Evolutionary conservation across 768 basidiomycete genomes (phyloP).

Genomic region (Tubosaeta brunneosetosa): DNA sequence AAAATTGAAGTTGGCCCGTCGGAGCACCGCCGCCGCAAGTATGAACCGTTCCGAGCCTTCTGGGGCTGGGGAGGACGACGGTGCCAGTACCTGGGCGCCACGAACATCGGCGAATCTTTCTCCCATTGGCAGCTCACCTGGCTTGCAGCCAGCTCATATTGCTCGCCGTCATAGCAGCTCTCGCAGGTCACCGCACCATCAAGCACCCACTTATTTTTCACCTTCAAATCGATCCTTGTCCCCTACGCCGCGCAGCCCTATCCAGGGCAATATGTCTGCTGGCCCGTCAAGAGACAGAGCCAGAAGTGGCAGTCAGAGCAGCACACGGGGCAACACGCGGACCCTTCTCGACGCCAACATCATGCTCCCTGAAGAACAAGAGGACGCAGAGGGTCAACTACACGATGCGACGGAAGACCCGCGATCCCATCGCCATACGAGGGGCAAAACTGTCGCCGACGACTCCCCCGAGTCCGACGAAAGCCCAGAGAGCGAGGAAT

Average conservation of each 20-base stretch:
- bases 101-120: slow-evolving; percentile 23
- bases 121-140: slow-evolving; percentile 30
- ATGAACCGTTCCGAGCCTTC: slow-evolving; percentile 20
- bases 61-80: slow-evolving; percentile 17
- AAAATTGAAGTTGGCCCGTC: background rate
- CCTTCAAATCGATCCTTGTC: slow-evolving; percentile 37
- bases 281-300: slow-evolving; percentile 45
- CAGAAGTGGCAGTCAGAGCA: slow-evolving; percentile 62
- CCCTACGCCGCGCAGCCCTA: slow-evolving; percentile 42
- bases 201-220: slow-evolving; percentile 63
- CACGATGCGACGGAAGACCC: slow-evolving; percentile 33
- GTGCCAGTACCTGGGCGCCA: slow-evolving; percentile 25
- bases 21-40: no score
- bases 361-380: slow-evolving; percentile 50
- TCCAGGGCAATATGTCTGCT: slow-evolving; percentile 48
- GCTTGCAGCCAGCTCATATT: slow-evolving; percentile 27
- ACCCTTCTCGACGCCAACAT: slow-evolving; percentile 39
- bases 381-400: slow-evolving; percentile 37
- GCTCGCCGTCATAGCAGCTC: slow-evolving; percentile 47
- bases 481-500: slow-evolving; percentile 33
- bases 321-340: slow-evolving; percentile 47
- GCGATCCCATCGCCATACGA: slow-evolving; percentile 13
- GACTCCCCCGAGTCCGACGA: slow-evolving; percentile 39
- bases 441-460: slow-evolving; percentile 43
- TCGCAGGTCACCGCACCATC: slow-evolving; percentile 61